Evolutionary conservation across 2,329 filamentous ascomycete genomes (phyloP).

Genomic region (Zalaria sp.): DNA sequence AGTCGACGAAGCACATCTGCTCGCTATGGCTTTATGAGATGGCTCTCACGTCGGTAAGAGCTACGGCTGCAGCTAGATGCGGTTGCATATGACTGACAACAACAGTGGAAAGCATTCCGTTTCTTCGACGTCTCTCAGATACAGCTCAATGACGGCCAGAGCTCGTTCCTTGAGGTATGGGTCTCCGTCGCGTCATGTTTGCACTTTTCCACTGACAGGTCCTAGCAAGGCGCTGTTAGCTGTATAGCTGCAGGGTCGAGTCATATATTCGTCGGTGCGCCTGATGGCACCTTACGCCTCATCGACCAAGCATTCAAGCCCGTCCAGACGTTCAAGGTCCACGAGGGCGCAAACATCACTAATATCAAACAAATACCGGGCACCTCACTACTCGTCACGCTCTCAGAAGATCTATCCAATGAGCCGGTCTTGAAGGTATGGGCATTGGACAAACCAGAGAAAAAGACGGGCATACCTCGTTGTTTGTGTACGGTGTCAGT

Average conservation of each 20-base stretch:
- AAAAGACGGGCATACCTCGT: slow-evolving; percentile 79
- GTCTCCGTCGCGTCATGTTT: slow-evolving; percentile 18
- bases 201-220: slow-evolving; percentile 4
- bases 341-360: slow-evolving; percentile 67
- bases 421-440: slow-evolving; percentile 94
- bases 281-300: slow-evolving; percentile 76
- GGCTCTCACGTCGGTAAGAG: slow-evolving; percentile 26
- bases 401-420: slow-evolving; percentile 73
- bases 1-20: not conserved
- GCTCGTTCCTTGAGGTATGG: slow-evolving; percentile 66
- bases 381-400: slow-evolving; percentile 72
- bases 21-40: slow-evolving; percentile 11
- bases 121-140: slow-evolving; percentile 94
- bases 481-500: slow-evolving; percentile 78
- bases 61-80: not conserved
- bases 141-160: slow-evolving; percentile 65
- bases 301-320: slow-evolving; percentile 79
- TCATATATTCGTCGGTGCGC: slow-evolving; percentile 76
- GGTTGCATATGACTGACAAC: slow-evolving; percentile 1
- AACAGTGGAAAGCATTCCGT: slow-evolving; percentile 95
- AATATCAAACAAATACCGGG: slow-evolving; percentile 87
- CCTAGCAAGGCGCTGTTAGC: slow-evolving; percentile 51
- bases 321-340: slow-evolving; percentile 71
- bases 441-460: slow-evolving; percentile 86
- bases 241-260: slow-evolving; percentile 77